phyloP scores from a whole-genome alignment of 2,329 filamentous ascomycete genomes.

The Cercospora sp. region DNA sequence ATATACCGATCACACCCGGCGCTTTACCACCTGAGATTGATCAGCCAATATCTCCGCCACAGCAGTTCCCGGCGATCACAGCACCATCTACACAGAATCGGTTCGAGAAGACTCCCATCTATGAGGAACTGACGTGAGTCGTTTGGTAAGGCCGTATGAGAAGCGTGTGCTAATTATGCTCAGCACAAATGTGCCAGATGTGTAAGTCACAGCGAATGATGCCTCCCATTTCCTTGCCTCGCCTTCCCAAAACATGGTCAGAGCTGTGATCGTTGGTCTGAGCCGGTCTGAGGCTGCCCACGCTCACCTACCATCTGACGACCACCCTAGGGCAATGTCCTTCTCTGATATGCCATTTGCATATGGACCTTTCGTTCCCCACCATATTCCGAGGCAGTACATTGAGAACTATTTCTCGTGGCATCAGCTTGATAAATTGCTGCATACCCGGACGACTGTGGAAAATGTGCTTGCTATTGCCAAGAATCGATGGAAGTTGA shows the following conservation, averaged over 20 bases:
- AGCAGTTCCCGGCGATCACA: constrained; percentile 44
- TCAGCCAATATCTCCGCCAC: constrained; percentile 48
- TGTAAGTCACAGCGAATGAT: constrained; percentile 29
- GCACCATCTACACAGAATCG: constrained; percentile 49
- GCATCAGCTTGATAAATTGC: constrained; percentile 49
- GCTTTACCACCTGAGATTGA: constrained; percentile 49
- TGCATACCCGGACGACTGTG: constrained; percentile 55
- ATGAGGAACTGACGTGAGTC: constrained; percentile 48
- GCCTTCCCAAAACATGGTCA: background rate
- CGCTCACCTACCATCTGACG: background rate
- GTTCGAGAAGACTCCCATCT: constrained; percentile 53
- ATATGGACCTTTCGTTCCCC: constrained; percentile 58
- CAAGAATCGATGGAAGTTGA: constrained; percentile 49
- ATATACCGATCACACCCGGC: constrained; percentile 45
- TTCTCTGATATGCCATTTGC: constrained; percentile 57
- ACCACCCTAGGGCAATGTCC: constrained; percentile 48
- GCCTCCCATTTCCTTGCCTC: background rate
- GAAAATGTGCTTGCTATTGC: constrained; percentile 49
- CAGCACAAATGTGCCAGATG: constrained; percentile 56
- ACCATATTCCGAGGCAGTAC: constrained; percentile 57
- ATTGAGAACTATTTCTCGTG: constrained; percentile 57
- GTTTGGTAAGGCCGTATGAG: background rate
- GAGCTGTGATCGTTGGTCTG: background rate
- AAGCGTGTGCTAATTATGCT: background rate
- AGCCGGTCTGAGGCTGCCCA: background rate